Evolutionary conservation across 75 land plant species (phyloP).

Genomic region (Azolla pinnata): DNA sequence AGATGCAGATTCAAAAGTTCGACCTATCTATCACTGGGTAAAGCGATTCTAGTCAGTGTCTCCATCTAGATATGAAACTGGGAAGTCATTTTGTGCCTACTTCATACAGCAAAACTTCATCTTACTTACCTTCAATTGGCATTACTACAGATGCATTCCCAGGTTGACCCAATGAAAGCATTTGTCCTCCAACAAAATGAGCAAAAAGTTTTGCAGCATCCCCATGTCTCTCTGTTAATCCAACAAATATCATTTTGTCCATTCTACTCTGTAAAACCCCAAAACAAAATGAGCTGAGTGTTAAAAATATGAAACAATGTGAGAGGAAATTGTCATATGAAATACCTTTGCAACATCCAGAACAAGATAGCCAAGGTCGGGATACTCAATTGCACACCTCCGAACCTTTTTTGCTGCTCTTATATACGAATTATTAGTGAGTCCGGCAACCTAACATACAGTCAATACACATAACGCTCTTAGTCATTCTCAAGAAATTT

Average conservation of each 20-base stretch:
- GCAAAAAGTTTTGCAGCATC: constrained; percentile 75
- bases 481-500: too few relatives aligned
- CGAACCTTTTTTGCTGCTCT: constrained; percentile 21
- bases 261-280: constrained; percentile 53
- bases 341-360: constrained; percentile 26
- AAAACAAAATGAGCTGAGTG: too few relatives aligned
- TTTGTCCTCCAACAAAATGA: constrained; percentile 65
- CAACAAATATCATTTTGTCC: constrained; percentile 83
- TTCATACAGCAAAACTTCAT: neutral
- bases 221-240: constrained; percentile 80
- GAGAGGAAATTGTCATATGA: constrained; percentile 1
- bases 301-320: neutral
- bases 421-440: constrained; percentile 27
- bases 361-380: constrained; percentile 26
- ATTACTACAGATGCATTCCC: constrained; percentile 4
- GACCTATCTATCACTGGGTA: too few relatives aligned
- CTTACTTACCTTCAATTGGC: neutral
- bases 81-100: too few relatives aligned
- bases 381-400: constrained; percentile 14
- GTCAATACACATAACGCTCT: too few relatives aligned
- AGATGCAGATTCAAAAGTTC: too few relatives aligned
- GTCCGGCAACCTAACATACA: constrained; percentile 30
- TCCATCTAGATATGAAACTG: too few relatives aligned
- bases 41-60: too few relatives aligned
- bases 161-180: constrained; percentile 40